Percentiles rank a stretch among this genome's conserved stretches.
Evolutionary conservation across 805 yeast genomes (phyloP).

Genomic region (Wickerhamomyces subpelliculosus): DNA sequence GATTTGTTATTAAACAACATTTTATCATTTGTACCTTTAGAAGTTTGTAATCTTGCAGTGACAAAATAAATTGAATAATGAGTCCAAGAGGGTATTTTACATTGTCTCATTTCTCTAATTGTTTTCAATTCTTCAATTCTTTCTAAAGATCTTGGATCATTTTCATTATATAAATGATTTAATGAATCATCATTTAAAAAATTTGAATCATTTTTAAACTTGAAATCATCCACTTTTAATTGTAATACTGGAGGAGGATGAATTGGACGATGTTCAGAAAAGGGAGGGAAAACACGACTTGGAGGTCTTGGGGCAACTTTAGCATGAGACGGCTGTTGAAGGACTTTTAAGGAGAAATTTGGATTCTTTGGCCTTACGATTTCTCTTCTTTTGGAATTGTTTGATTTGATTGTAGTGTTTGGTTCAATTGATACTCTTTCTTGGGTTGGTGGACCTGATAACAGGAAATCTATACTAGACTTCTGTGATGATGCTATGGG

Average conservation of each 20-base stretch:
- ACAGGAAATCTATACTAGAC: background rate
- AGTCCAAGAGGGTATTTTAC: constrained; percentile 17
- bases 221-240: constrained; percentile 11
- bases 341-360: constrained; percentile 10
- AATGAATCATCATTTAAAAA: constrained; percentile 1
- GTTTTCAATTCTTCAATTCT: constrained; percentile 16
- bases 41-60: constrained; percentile 11
- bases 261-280: constrained; percentile 26
- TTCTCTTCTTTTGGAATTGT: constrained; percentile 6
- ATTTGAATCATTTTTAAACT: constrained; percentile 7
- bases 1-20: constrained; percentile 3
- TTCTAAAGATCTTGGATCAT: constrained; percentile 12
- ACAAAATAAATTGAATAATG: constrained; percentile 23
- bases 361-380: constrained; percentile 14
- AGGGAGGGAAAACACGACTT: constrained; percentile 18
- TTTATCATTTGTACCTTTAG: constrained; percentile 6
- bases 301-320: constrained; percentile 22
- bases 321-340: constrained; percentile 25
- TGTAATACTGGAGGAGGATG: constrained; percentile 28
- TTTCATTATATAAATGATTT: background rate
- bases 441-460: background rate
- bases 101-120: constrained; percentile 9
- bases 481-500: background rate
- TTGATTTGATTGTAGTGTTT: background rate
- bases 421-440: background rate